A percentile compares a stretch with the other conserved stretches of the same genome.
phyloP scores from a whole-genome alignment of 140 eudicot species.

The Oenanthe javanica region DNA sequence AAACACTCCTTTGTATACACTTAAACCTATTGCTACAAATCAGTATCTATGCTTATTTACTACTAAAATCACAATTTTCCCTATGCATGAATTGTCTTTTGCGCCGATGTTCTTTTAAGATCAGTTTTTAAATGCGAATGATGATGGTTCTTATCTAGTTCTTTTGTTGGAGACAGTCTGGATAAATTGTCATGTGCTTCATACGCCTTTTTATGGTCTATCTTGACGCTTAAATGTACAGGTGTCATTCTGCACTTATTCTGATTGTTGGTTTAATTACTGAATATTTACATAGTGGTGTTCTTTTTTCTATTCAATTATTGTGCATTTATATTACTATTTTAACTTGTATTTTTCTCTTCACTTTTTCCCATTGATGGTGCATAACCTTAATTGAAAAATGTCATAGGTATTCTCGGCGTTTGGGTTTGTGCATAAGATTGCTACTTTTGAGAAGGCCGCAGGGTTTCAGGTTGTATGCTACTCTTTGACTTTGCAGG shows the following conservation, averaged over 20 bases:
- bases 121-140: neutral
- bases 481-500: neutral
- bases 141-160: slow-evolving; percentile 7
- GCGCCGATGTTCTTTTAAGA: neutral
- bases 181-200: slow-evolving; percentile 10
- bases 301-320: neutral
- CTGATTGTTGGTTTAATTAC: slow-evolving; percentile 2
- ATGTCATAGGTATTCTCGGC: slow-evolving; percentile 61
- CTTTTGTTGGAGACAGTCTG: slow-evolving; percentile 8
- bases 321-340: neutral
- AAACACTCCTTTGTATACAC: neutral
- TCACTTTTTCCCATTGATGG: neutral
- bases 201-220: slow-evolving; percentile 9
- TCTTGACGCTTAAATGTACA: slow-evolving; percentile 8
- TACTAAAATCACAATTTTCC: neutral
- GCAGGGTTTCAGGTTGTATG: slow-evolving; percentile 67
- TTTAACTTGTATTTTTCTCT: neutral
- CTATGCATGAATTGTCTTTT: neutral
- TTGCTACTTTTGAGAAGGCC: slow-evolving; percentile 74
- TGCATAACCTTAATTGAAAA: slow-evolving; percentile 7
- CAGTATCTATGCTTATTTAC: neutral
- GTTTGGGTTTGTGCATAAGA: slow-evolving; percentile 72
- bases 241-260: slow-evolving; percentile 10
- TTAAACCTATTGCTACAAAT: neutral
- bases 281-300: neutral